These are phyloP conservation scores for Ceriops zippeliana DNA, from an alignment of 345 rosid species.

Conservation along the genomic window DNA sequence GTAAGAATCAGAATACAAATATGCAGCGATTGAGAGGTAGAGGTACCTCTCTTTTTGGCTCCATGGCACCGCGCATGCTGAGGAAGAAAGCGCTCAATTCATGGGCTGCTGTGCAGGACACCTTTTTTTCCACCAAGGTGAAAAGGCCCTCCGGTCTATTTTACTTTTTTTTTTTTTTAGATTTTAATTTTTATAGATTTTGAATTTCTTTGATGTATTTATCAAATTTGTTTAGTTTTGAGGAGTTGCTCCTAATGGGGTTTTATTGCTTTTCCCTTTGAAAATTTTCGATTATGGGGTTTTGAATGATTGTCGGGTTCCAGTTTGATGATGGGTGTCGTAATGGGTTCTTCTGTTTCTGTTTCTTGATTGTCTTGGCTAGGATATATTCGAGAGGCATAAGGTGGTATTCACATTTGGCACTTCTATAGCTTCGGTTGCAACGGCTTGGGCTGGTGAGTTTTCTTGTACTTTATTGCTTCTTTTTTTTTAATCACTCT, in stretches of 20 bases:
- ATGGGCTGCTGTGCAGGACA: constrained; percentile 73
- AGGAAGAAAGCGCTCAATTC: constrained; percentile 72
- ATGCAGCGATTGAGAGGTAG: constrained; percentile 69
- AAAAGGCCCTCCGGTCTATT: background rate
- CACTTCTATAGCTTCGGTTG: constrained; percentile 88
- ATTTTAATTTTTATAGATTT: background rate
- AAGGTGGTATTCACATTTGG: constrained; percentile 83
- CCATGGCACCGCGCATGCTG: constrained; percentile 41
- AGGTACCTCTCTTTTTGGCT: constrained; percentile 48
- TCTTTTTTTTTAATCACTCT: background rate
- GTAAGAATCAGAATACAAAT: constrained; percentile 5
- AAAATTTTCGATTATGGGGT: background rate
- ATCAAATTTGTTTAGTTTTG: background rate
- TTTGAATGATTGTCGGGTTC: background rate
- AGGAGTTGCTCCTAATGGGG: background rate
- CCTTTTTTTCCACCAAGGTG: constrained; percentile 79
- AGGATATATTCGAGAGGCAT: constrained; percentile 90
- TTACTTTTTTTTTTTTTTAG: background rate
- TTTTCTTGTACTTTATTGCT: constrained; percentile 3
- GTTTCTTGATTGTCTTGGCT: background rate
- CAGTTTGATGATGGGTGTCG: background rate
- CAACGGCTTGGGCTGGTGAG: constrained; percentile 88
- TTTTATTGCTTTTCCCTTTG: background rate
- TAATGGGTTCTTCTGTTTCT: background rate
- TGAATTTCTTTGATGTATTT: background rate